phyloP scores from a whole-genome alignment of 202 grass and related monocot species.

The Setaria italica region DNA sequence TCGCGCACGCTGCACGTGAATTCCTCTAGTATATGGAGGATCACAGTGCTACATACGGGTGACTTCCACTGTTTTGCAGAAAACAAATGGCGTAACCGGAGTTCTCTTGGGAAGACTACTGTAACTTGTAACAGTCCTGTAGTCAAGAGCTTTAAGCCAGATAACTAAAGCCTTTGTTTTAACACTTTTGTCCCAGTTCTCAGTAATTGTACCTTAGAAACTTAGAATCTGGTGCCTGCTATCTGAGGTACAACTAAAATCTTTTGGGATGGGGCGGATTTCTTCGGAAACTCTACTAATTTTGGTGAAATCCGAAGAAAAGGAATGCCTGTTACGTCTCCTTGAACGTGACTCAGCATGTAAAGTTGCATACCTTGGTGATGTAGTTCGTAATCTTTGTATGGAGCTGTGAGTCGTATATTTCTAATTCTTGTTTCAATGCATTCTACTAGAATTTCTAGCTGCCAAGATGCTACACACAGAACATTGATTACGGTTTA shows the following conservation, averaged over 20 bases:
- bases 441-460: slow-evolving; percentile 6
- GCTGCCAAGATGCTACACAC: slow-evolving; percentile 24
- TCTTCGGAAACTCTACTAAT: not conserved
- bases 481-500: not conserved
- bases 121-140: not conserved
- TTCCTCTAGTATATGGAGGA: slow-evolving; percentile 21
- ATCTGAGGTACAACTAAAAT: not conserved
- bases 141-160: not conserved
- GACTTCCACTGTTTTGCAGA: not conserved
- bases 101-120: not conserved
- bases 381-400: not conserved
- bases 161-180: not conserved
- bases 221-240: not conserved
- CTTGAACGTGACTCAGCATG: not conserved
- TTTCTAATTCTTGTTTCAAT: not conserved
- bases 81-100: not conserved
- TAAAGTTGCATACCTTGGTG: not conserved
- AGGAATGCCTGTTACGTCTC: not conserved
- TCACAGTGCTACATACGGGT: not conserved
- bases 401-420: not conserved
- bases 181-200: not conserved
- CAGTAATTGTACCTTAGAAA: not conserved
- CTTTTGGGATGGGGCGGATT: not conserved
- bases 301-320: not conserved
- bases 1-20: not conserved